These are phyloP conservation scores for Bretschneidera sinensis DNA, from an alignment of 345 rosid genomes.

Conservation along the genomic window DNA sequence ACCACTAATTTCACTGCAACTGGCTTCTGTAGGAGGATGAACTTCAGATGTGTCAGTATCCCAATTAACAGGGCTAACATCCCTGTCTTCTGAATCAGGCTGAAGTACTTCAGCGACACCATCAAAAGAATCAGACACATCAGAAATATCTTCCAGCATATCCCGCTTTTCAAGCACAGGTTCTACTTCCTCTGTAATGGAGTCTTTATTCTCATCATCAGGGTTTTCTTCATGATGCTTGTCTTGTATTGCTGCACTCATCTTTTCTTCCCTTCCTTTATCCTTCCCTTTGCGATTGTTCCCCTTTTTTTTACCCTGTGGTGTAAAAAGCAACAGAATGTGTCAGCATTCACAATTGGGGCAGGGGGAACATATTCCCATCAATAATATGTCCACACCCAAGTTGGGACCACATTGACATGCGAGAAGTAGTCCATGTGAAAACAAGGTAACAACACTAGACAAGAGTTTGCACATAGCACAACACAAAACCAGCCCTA, in stretches of 20 bases:
- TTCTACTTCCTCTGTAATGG: constrained; percentile 35
- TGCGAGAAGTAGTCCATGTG: not conserved
- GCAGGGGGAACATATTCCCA: not conserved
- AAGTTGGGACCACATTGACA: not conserved
- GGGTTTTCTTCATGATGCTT: constrained; percentile 40
- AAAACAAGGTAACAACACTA: not conserved
- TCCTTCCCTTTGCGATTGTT: constrained; percentile 79
- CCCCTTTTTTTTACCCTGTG: constrained; percentile 82
- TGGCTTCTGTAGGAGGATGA: constrained; percentile 51
- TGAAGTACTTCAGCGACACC: constrained; percentile 58
- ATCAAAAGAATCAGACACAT: constrained; percentile 72
- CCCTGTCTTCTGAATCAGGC: constrained; percentile 82
- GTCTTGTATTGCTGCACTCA: constrained; percentile 26
- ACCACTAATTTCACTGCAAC: constrained; percentile 47
- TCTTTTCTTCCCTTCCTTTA: constrained; percentile 68
- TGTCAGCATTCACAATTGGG: not conserved
- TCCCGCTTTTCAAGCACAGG: constrained; percentile 59
- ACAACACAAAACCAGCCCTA: too few species aligned
- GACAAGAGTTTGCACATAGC: not conserved
- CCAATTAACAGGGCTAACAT: constrained; percentile 71
- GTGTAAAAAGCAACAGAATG: not conserved
- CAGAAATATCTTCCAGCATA: constrained; percentile 65
- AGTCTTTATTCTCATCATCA: constrained; percentile 42
- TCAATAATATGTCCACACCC: not conserved
- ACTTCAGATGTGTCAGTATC: constrained; percentile 80